Evolutionary conservation across 2,329 filamentous ascomycete species (phyloP), one percentile per base, ranked within the genome.

Genomic region (Dothistroma septosporum): DNA sequence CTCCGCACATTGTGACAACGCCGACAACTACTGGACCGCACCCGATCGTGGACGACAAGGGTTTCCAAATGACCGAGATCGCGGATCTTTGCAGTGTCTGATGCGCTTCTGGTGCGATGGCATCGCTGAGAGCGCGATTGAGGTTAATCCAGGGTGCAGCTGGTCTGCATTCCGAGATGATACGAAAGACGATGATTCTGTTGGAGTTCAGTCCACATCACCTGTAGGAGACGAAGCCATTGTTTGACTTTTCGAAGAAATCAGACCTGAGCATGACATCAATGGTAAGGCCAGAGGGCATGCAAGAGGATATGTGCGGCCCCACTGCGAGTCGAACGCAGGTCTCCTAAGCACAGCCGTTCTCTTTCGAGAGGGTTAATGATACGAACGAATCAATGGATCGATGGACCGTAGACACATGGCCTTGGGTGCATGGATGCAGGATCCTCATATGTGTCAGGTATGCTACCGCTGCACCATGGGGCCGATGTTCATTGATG

Each of bases 21-120:
- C 61, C 61, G 4, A 64, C 61, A 59, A 64, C 61, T 7, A 44
- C 37, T 5, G 46, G n/a, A 7, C 44, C 59, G 28, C 61, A 64
- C 31, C 52, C 61, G 1, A n/a, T 64, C 10, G 21, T 56, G 2
- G 61, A 64, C n/a, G 56, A n/a, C 41, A 35, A 54, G 22, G 59
- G 53, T 2, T 31, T 61, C 32, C 22, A 31, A 11, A 53, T 62
- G 59, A 49, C 53, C 4, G 59, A 62, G 47, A 46, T 61, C 4
- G 37, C 31, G 16, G 49, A 61, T 59, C 56, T 49, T 56, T 61
- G 47, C 37, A 61, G 11, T 44, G 50, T 41, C 28, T 59, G n/a
- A 55, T 64, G 37, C 50, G 61, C 11, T 32, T 64, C 5, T 56
- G 59, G 22, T 55, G 58, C n/a, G 56, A 64, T 46, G 53, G 46